Base-by-base conservation (phyloP, 2,329 filamentous ascomycete species). In the Fusarium sp. region DNA sequence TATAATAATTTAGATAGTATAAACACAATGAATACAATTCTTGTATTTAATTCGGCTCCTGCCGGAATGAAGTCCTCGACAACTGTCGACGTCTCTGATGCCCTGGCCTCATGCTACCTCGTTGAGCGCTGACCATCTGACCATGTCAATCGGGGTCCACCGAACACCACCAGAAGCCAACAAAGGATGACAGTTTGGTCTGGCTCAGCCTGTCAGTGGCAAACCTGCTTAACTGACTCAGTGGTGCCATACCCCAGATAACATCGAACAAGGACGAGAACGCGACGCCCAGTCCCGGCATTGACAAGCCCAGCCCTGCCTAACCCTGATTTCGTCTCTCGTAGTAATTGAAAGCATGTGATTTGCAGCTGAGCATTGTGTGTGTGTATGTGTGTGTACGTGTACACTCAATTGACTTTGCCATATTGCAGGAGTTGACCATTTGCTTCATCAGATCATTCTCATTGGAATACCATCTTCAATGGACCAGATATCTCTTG, bases 221-320 rank as follows among this genome's bases (percentile, higher is more conserved):
- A 65, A 65, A 54, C 62, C 61, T 65, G 62, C n/a, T 60, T 24
- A 41, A 60, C 61, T 61, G 20, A 12, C 35, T 21, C 31, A 16
- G 67, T 70, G 67, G 67, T 70, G 67, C 67, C 67, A 70, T 70
- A 70, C 67, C 67, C 67, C 67, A 52, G 67, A 60, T 53, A 38
- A 49, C 43, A 70, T 70, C 63, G 63, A 65, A 69, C 66, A 69
- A 69, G 61, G 56, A 55, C 66, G 65, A 68, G 23, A 58, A 62
- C 41, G 38, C 24, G 23, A 44, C 59, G 64, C 60, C 37, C 33
- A 44, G 24, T 69, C 63, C 67, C 67, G 63, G 64, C 41, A 42
- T 52, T 58, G 35, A 10, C 28, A n/a, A 26, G 38, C 47, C 28
- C 18, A 26, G 21, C 20, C 5, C 16, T 16, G 6, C 13, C 31